Percentiles rank a stretch among this genome's conserved stretches.
phyloP scores from a whole-genome alignment of 495 filamentous ascomycete genomes.

The Aspergillus affinis region DNA sequence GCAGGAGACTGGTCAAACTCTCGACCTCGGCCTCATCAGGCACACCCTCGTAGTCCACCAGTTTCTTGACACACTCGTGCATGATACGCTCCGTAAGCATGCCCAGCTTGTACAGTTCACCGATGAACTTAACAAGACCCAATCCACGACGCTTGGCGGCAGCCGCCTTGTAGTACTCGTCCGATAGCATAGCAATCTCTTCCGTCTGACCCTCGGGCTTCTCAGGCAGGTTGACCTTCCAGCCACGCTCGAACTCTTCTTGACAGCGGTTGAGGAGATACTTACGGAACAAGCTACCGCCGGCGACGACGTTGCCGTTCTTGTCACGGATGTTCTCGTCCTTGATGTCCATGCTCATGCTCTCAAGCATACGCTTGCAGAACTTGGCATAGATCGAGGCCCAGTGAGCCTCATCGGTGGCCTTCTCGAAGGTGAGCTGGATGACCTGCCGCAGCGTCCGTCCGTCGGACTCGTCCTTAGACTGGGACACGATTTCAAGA shows the following conservation, averaged over 20 bases:
- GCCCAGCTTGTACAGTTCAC: conserved; percentile 95
- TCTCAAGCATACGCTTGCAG: conserved; percentile 94
- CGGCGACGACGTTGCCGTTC: conserved; percentile 79
- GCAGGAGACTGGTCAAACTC: conserved; percentile 86
- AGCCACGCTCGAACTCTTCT: conserved; percentile 97
- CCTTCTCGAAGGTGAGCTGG: conserved; percentile 98
- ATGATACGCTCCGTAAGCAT: conserved; percentile 99
- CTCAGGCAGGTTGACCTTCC: conserved; percentile 85
- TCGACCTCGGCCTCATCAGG: conserved; percentile 97
- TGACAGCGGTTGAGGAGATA: conserved; percentile 98
- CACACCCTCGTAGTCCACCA: conserved; percentile 90
- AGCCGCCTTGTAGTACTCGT: conserved; percentile 95
- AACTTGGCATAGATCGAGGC: conserved; percentile 99
- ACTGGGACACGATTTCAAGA: conserved; percentile 86
- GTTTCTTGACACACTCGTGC: conserved; percentile 97
- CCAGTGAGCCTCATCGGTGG: conserved; percentile 98
- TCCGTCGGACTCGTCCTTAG: conserved; percentile 91
- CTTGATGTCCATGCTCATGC: conserved; percentile 92
- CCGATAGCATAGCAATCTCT: conserved; percentile 82
- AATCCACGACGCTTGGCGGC: conserved; percentile 96
- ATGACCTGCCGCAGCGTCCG: conserved; percentile 96
- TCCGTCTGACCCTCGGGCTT: conserved; percentile 74
- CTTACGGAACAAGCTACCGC: conserved; percentile 93
- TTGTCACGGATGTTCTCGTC: conserved; percentile 92
- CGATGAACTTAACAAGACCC: conserved; percentile 98